These are phyloP conservation scores for Debaryomyces castellii DNA, from an alignment of 805 yeast species.

Conservation along the genomic window DNA sequence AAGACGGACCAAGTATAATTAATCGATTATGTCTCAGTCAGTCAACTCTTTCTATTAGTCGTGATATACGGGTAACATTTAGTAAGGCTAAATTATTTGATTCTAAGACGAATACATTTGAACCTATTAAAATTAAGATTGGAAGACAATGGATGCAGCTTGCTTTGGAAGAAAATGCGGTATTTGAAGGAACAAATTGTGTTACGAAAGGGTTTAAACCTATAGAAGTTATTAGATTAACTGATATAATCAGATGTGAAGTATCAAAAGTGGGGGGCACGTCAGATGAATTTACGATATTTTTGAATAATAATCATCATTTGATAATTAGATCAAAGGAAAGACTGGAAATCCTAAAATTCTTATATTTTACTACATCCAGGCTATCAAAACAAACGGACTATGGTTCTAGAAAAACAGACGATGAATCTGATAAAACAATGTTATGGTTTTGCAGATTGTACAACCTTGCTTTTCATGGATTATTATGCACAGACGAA, in stretches of 20 bases:
- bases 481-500: constrained; percentile 58
- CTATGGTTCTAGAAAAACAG: constrained; percentile 18
- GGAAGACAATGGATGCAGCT: constrained; percentile 72
- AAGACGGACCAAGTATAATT: constrained; percentile 32
- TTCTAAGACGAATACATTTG: constrained; percentile 45
- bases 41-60: constrained; percentile 30
- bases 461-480: constrained; percentile 64
- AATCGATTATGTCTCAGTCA: constrained; percentile 36
- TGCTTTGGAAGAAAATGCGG: constrained; percentile 22
- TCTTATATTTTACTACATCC: constrained; percentile 65
- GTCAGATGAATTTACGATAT: constrained; percentile 35
- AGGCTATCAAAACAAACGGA: constrained; percentile 39
- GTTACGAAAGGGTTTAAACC: constrained; percentile 31
- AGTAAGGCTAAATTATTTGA: constrained; percentile 47
- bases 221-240: constrained; percentile 31
- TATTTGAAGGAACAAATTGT: constrained; percentile 16
- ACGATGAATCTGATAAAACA: constrained; percentile 11
- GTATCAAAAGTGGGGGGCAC: constrained; percentile 23
- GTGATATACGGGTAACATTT: constrained; percentile 38
- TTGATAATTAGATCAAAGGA: constrained; percentile 34
- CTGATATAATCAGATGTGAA: constrained; percentile 39
- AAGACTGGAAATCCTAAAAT: constrained; percentile 62
- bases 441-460: constrained; percentile 55
- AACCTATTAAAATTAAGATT: constrained; percentile 62
- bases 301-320: constrained; percentile 23